These are phyloP conservation scores for Aphanomyces euteiches DNA, from an alignment of 352 stramenopile species.

Conservation along the genomic window DNA sequence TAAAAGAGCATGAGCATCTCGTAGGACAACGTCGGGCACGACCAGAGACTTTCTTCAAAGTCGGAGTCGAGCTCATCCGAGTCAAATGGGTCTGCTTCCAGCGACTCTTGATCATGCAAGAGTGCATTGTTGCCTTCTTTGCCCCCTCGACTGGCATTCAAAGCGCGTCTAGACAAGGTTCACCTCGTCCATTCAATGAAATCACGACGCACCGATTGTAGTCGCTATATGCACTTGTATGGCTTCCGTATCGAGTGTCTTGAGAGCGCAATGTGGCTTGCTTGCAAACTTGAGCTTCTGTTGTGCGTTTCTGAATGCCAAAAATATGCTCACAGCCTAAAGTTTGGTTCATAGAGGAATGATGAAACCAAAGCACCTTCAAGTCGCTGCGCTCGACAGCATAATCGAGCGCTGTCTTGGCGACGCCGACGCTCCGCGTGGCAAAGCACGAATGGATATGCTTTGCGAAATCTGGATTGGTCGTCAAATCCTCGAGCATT, in stretches of 20 bases:
- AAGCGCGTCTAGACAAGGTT: slow-evolving; percentile 37
- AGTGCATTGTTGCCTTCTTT: slow-evolving; percentile 78
- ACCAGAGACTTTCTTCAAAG: not conserved
- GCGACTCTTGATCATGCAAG: slow-evolving; percentile 37
- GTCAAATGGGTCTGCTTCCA: not conserved
- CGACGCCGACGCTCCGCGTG: slow-evolving; percentile 44
- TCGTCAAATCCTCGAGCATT: slow-evolving; percentile 57
- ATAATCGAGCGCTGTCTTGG: slow-evolving; percentile 51
- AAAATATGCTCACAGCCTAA: too few species aligned
- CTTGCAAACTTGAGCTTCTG: slow-evolving; percentile 31
- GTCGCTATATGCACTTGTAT: slow-evolving; percentile 74
- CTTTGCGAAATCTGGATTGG: slow-evolving; percentile 42
- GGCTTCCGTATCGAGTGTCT: slow-evolving; percentile 67
- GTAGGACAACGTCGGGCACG: slow-evolving; percentile 10
- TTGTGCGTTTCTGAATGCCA: too few species aligned
- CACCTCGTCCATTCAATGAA: not conserved
- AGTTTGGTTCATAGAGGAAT: too few species aligned
- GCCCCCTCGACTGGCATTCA: slow-evolving; percentile 74
- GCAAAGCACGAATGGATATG: slow-evolving; percentile 52
- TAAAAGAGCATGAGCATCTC: slow-evolving; percentile 15
- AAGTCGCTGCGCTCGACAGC: slow-evolving; percentile 62
- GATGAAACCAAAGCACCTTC: slow-evolving; percentile 29
- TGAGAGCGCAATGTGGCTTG: slow-evolving; percentile 49
- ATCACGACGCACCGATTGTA: slow-evolving; percentile 50
- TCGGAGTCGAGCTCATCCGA: not conserved